Percentiles rank a stretch among this genome's conserved stretches.
phyloP scores from a whole-genome alignment of 495 filamentous ascomycete species.

The Aspergillus carlsbadensis region DNA sequence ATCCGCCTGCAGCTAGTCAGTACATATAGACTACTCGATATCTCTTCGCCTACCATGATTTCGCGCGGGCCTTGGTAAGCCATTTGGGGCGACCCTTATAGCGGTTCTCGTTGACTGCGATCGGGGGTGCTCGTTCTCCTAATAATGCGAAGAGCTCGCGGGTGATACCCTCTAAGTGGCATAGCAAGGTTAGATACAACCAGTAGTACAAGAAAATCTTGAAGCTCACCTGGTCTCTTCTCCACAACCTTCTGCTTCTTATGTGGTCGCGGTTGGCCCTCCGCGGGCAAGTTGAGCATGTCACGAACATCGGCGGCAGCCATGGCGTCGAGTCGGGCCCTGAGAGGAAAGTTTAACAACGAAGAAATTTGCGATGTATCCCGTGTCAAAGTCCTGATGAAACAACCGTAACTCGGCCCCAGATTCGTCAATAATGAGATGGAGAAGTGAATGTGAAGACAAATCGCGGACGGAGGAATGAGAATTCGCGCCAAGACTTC shows the following conservation, averaged over 20 bases:
- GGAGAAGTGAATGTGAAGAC: constrained; percentile 18
- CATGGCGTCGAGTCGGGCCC: constrained; percentile 42
- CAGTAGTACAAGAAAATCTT: constrained; percentile 6
- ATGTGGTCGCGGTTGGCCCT: constrained; percentile 59
- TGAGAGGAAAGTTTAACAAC: neutral
- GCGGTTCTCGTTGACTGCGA: constrained; percentile 64
- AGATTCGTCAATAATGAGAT: constrained; percentile 5
- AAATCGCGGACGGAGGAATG: neutral
- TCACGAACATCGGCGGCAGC: constrained; percentile 84
- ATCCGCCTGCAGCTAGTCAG: constrained; percentile 38
- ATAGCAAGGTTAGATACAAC: neutral
- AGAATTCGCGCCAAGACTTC: constrained; percentile 28
- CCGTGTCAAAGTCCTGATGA: neutral
- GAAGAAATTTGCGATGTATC: neutral
- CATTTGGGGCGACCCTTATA: constrained; percentile 63
- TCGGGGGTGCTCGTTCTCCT: constrained; percentile 67
- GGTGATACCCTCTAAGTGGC: constrained; percentile 68
- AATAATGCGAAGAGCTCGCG: constrained; percentile 65
- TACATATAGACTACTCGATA: neutral
- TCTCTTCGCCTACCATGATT: constrained; percentile 49
- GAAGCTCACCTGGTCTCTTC: constrained; percentile 60
- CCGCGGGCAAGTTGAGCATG: constrained; percentile 76
- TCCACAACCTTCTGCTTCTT: constrained; percentile 77
- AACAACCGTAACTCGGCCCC: neutral
- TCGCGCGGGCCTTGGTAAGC: constrained; percentile 52